Conservation (phyloP, 2,329 filamentous ascomycete species). For the Penicillium crustosum region DNA sequence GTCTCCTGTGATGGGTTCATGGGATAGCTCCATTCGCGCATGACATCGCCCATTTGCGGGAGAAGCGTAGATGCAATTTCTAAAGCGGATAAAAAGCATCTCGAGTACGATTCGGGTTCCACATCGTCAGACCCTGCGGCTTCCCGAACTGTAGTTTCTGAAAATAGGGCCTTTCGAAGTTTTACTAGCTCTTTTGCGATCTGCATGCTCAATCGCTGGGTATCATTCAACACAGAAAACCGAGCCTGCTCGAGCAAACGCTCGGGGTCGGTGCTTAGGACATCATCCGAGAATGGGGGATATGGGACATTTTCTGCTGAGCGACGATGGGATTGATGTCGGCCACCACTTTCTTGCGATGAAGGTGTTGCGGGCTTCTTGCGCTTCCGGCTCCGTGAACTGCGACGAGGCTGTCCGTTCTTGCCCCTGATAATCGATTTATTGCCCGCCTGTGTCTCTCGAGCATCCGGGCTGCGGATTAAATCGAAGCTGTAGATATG, state of each 20-base stretch:
- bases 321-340: constrained; percentile 51
- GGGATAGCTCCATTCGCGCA: constrained; percentile 59
- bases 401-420: constrained; percentile 20
- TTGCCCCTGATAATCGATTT: constrained; percentile 23
- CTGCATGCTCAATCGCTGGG: constrained; percentile 54
- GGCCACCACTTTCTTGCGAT: constrained; percentile 44
- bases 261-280: constrained; percentile 30
- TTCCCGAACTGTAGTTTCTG: constrained; percentile 39
- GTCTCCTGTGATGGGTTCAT: constrained; percentile 55
- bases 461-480: constrained; percentile 57
- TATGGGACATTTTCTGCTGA: constrained; percentile 57
- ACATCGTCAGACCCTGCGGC: constrained; percentile 28
- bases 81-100: constrained; percentile 44
- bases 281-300: constrained; percentile 31
- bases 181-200: constrained; percentile 57
- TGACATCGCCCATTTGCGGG: constrained; percentile 58
- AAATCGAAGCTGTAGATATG: constrained; percentile 68
- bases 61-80: constrained; percentile 50
- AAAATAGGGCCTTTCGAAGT: constrained; percentile 58
- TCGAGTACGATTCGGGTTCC: constrained; percentile 35
- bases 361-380: constrained; percentile 53
- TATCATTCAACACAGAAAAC: constrained; percentile 51
- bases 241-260: constrained; percentile 42
- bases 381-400: constrained; percentile 52
- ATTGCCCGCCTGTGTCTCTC: constrained; percentile 40